Evolutionary conservation across 768 basidiomycete genomes (phyloP), one percentile per base, ranked within the genome.

Genomic region (Russula vinacea): DNA sequence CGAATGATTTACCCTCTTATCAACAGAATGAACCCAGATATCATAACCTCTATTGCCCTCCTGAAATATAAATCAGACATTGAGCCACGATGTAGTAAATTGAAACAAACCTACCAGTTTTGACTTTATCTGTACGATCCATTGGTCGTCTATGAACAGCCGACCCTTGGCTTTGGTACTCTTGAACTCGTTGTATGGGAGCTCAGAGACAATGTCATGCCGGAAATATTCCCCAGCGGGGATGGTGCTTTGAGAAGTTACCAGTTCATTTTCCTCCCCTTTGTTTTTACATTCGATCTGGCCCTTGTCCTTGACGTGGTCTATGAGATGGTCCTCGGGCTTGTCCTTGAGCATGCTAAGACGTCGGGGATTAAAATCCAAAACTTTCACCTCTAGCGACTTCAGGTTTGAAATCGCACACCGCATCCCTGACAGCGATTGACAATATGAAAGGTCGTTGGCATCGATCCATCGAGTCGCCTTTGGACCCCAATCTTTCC

Each of bases 361-460:
- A n/a, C n/a, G n/a, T n/a, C n/a, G n/a, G n/a, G n/a, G 62, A 39
- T 65, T 60, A 19, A 65, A 65, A 50, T 60, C 58, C 45, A 65
- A 59, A 29, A 65, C 7, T 44, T 24, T 13, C 37, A 49, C 42
- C 19, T 44, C 58, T 42, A 29, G 2, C 35, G 22, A 14, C 42
- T 13, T 5, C 1, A n/a, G n/a, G n/a, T 56, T 59, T 0, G 52
- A 45, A 33, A 60, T 55, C 17, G 58, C 54, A 24, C 64, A 65
- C 35, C 64, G 58, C 47, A 29, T 51, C 47, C 64, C 64, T 0
- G 29, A 60, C 17, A 65, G 32, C 47, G 47, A 17, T 14, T 55
- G 58, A 6, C 16, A 22, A 13, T 4, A 24, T 4, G 9, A n/a
- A n/a, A n/a, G n/a, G 17, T 5, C 1, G 9, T 16, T 17, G 39